A percentile compares a stretch with the other conserved stretches of the same genome.
These are phyloP conservation scores for Entomortierella beljakovae DNA, from an alignment of 192 early-diverging fungal genomes.

Conservation along the genomic window DNA sequence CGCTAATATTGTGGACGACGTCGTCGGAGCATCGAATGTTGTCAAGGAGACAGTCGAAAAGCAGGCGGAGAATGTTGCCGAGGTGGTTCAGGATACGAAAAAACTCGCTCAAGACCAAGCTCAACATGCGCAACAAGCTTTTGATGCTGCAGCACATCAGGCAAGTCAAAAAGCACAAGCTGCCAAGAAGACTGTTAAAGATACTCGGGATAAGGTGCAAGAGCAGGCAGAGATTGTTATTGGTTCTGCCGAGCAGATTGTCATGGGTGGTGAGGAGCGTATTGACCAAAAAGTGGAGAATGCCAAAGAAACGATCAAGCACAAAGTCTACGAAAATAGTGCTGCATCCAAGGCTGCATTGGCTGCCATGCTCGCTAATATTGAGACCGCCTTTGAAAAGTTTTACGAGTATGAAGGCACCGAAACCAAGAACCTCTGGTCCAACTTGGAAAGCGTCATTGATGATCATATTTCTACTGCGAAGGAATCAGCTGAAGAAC, in stretches of 20 bases:
- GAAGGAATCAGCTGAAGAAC: constrained; percentile 20
- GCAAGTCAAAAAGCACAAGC: constrained; percentile 6
- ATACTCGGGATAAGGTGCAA: constrained; percentile 3
- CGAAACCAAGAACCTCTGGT: constrained; percentile 44
- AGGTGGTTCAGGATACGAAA: constrained; percentile 14
- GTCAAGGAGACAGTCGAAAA: constrained; percentile 22
- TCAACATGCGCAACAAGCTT: constrained; percentile 16
- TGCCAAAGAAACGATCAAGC: constrained; percentile 22
- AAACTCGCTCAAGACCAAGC: constrained; percentile 10
- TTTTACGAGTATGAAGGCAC: constrained; percentile 42
- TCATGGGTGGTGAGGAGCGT: constrained; percentile 7
- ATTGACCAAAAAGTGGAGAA: constrained; percentile 8
- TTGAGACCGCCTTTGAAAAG: constrained; percentile 28
- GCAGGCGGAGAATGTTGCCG: constrained; percentile 12
- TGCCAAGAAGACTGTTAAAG: constrained; percentile 13
- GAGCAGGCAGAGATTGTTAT: constrained; percentile 14
- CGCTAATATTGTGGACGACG: constrained; percentile 3
- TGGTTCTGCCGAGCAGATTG: constrained; percentile 9
- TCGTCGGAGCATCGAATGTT: constrained; percentile 1
- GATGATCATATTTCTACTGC: constrained; percentile 38
- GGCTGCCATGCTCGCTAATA: constrained; percentile 37
- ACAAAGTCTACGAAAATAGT: constrained; percentile 29
- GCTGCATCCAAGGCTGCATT: constrained; percentile 30
- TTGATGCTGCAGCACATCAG: constrained; percentile 13
- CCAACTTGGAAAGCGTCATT: constrained; percentile 38